Base-by-base conservation (phyloP, 2,329 filamentous ascomycete species). In the Rutstroemia sydowiana region DNA sequence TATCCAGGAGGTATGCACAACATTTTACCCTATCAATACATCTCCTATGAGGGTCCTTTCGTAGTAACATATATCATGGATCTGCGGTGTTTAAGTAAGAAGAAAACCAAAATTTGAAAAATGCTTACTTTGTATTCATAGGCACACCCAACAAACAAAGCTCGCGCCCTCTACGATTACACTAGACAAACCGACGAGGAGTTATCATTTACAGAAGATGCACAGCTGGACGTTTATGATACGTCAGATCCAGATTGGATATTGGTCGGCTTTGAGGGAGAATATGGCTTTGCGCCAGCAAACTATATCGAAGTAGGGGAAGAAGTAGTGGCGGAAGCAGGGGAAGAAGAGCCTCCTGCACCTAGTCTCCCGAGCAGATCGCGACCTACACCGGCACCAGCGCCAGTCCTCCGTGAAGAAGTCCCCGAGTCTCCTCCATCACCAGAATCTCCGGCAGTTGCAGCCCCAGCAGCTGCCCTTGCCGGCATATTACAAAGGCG, bases 121-220 rank as follows among this genome's bases (percentile, higher is more conserved):
- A 53, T 41, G 23, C 51, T 62, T 45, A 64, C 39, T 49, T n/a
- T 42, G 31, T 43, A 23, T 23, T 30, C 34, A 53, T 60, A 88
- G 83, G 84, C 84, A 53, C 73, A 77, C 62, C 79, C 87, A 21
- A 70, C 80, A 56, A 74, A 81, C 56, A 77, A 84, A 60, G 93
- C 92, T 45, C 90, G 86, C 68, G 88, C 93, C n/a, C 79, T 97
- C n/a, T 98, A 92, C 74, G 93, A 98, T 69, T 98, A 98, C 69
- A 88, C 88, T 46, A 82, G 92, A 62, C 93, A 98, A 72, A 98
- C 93, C 21, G 93, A 98, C 66, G 93, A 98, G 70, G 93, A 98
- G 71, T 76, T 98, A 9, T 97, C 92, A 21, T 97, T 98, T 67
- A 80, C 88, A 45, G 93, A 98, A 73, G 91, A 95, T 66, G 84